Evolutionary conservation across 805 yeast species (phyloP), one percentile per base, ranked within the genome.

Genomic region (Yamadazyma insecticola): DNA sequence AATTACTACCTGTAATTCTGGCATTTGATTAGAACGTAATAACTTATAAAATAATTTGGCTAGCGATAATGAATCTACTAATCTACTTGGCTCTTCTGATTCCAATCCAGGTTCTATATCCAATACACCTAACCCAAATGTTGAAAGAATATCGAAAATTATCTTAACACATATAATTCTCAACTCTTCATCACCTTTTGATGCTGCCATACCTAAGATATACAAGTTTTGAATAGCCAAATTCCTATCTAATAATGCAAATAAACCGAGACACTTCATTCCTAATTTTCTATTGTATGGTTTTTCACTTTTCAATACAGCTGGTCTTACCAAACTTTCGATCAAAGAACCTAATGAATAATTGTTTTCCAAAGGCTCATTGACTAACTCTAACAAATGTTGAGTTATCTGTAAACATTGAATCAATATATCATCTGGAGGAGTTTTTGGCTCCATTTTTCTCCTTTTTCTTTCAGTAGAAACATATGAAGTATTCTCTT

Each of bases 311-410:
- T 47, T 47, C 5, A 48, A 43, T 9, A 88, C 75, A 1, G 95
- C 85, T 2, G 94, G 95, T 4, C 76, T 72, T 10, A 92, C 78
- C 45, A 88, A 64, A n/a, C 83, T 77, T 13, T 82, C 85, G 33
- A 85, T 67, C 36, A 89, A 60, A 0, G 94, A 76, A 21, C 73
- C 74, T 25, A 87, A 61, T 4, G 85, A 72, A 29, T 76, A 66
- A 43, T 83, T 83, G 29, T 75, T 75, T 20, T 74, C 73, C 26
- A 84, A 58, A 0, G 88, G 77, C 28, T 76, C 78, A 34, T 76
- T 74, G 1, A 79, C 74, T 14, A 82, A 55, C 47, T 81, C 85
- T 15, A 89, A 60, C 66, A 83, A 74, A 38, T 78, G 74, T 35
- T 77, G 78, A 6, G 89, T 74, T 26, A 87, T 73, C 0, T 72